phyloP scores from a whole-genome alignment of 352 stramenopile genomes.

The Thalassiosira delicatula region DNA sequence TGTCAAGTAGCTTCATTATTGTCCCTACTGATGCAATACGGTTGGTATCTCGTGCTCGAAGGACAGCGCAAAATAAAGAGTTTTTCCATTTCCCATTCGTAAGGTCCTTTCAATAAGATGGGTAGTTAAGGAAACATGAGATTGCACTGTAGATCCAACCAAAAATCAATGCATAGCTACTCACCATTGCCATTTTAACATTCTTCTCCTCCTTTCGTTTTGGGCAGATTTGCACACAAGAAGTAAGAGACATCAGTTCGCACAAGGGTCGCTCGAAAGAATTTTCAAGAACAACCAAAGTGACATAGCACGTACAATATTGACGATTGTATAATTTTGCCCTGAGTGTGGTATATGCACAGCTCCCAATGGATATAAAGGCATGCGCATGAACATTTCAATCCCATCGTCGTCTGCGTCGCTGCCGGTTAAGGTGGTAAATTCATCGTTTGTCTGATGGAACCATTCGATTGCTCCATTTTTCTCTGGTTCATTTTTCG shows the following conservation, averaged over 20 bases:
- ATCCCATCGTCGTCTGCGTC: background rate
- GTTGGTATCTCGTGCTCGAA: slow-evolving; percentile 57
- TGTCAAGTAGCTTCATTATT: slow-evolving; percentile 58
- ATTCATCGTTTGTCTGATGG: background rate
- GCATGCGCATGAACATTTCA: slow-evolving; percentile 31
- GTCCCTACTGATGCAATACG: slow-evolving; percentile 54
- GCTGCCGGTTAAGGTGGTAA: background rate
- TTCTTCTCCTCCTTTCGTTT: slow-evolving; percentile 61
- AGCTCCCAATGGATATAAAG: slow-evolving; percentile 56
- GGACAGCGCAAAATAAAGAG: slow-evolving; percentile 50
- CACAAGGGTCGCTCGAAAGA: no score
- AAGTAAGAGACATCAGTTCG: no score
- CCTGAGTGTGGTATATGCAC: slow-evolving; percentile 51
- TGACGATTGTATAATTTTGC: slow-evolving; percentile 60
- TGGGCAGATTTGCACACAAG: background rate
- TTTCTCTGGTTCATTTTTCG: slow-evolving; percentile 25
- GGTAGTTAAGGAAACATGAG: no score
- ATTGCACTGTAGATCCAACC: background rate
- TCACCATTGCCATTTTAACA: slow-evolving; percentile 62
- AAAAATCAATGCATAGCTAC: slow-evolving; percentile 4
- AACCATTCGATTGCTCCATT: slow-evolving; percentile 41
- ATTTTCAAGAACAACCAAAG: no score
- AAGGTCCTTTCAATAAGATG: slow-evolving; percentile 41
- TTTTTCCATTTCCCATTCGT: slow-evolving; percentile 43
- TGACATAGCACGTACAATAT: slow-evolving; percentile 31